Conservation (phyloP, 2,329 filamentous ascomycete species). For the Penicillium sp. region DNA sequence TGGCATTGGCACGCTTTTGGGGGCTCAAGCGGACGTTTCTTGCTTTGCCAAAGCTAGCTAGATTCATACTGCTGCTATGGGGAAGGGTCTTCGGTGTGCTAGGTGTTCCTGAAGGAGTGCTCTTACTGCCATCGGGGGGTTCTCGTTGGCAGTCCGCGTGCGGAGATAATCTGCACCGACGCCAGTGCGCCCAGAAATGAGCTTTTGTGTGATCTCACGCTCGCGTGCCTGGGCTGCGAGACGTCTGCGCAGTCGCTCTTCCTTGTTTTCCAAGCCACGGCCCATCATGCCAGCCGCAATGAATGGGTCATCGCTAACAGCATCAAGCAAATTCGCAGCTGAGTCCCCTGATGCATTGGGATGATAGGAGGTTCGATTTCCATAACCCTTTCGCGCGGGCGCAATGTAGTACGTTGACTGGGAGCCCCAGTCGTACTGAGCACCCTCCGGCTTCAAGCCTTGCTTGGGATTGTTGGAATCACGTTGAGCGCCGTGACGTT, state of each 20-base stretch:
- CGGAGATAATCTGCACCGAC: slow-evolving; percentile 48
- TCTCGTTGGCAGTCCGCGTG: slow-evolving; percentile 29
- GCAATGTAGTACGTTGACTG: slow-evolving; percentile 48
- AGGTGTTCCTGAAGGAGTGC: slow-evolving; percentile 10
- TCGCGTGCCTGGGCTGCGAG: slow-evolving; percentile 45
- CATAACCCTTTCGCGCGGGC: slow-evolving; percentile 28
- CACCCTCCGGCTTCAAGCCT: slow-evolving; percentile 36
- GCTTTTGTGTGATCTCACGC: slow-evolving; percentile 44
- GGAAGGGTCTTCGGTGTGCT: slow-evolving; percentile 10
- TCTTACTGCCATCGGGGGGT: slow-evolving; percentile 7
- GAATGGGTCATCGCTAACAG: slow-evolving; percentile 42
- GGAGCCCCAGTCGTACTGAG: slow-evolving; percentile 40
- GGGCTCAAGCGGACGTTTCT: slow-evolving; percentile 42
- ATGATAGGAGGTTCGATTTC: slow-evolving; percentile 19
- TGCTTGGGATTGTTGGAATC: slow-evolving; percentile 8
- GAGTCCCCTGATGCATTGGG: slow-evolving; percentile 29
- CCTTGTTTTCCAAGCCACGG: slow-evolving; percentile 41
- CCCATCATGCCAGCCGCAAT: slow-evolving; percentile 38
- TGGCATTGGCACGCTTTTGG: slow-evolving; percentile 40
- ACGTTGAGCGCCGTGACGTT: slow-evolving; percentile 1
- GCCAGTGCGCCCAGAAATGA: slow-evolving; percentile 34
- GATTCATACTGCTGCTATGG: slow-evolving; percentile 18
- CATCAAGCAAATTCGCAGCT: slow-evolving; percentile 43
- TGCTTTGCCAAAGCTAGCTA: slow-evolving; percentile 34
- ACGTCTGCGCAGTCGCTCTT: slow-evolving; percentile 43